A percentile compares a stretch with the other conserved stretches of the same genome.
Conservation (phyloP, 345 rosid genomes). For the Citrus australasica region DNA sequence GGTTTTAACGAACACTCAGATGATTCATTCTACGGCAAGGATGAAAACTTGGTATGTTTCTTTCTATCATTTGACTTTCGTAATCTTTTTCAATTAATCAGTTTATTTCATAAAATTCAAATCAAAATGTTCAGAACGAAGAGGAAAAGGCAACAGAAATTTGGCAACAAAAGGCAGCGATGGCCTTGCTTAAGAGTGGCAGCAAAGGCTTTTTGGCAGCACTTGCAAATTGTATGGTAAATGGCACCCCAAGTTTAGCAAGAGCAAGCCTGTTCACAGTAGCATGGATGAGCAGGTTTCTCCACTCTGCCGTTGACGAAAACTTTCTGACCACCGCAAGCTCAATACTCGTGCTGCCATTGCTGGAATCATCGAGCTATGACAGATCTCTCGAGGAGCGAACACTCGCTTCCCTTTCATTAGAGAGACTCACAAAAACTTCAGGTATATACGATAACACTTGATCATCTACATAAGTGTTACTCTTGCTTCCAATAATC, state of each 20-base stretch:
- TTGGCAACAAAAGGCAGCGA: conserved; percentile 48
- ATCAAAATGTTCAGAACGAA: conserved; percentile 28
- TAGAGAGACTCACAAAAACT: conserved; percentile 22
- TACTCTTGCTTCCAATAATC: no score
- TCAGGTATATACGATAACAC: conserved; percentile 27
- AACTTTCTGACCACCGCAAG: conserved; percentile 16
- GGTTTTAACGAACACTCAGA: conserved; percentile 23
- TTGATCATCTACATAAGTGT: no score
- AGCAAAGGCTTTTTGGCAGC: conserved; percentile 35
- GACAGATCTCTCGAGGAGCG: conserved; percentile 22
- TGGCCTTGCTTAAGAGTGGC: conserved; percentile 37
- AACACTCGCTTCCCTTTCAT: conserved; percentile 26
- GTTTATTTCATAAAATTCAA: background rate
- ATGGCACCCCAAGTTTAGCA: conserved; percentile 43
- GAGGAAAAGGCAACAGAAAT: conserved; percentile 40
- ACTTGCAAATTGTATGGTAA: conserved; percentile 44
- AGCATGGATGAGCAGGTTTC: conserved; percentile 43
- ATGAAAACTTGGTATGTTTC: conserved; percentile 33
- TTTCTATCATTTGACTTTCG: background rate
- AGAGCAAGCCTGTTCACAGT: conserved; percentile 49
- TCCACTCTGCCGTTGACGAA: conserved; percentile 17
- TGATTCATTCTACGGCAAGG: conserved; percentile 14
- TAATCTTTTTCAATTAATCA: background rate
- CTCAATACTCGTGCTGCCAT: conserved; percentile 22
- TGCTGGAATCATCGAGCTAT: conserved; percentile 23